Base-by-base conservation (phyloP, 2,329 filamentous ascomycete species). In the Ophiocordyceps robertsii region DNA sequence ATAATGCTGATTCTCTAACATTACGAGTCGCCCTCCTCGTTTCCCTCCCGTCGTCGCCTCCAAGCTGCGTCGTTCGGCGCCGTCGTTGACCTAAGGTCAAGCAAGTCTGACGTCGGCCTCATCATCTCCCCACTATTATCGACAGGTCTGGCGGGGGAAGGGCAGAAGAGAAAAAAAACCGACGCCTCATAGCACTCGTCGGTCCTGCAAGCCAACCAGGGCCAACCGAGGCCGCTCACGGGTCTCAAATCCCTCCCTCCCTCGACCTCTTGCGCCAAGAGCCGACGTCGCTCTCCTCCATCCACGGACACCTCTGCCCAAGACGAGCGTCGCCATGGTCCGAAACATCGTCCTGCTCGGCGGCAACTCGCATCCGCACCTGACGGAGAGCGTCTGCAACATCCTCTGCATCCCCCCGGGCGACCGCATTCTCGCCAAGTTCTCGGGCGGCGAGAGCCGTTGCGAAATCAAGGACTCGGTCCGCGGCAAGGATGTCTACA, bases 401-500 rank as follows among this genome's bases (percentile, higher is more conserved):
- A 82, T 87, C 52, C 81, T 98, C 46, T 86, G 89, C 53, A 80
- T 98, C 43, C 82, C 87, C n/a, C 72, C 78, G 17, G 86, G 87
- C 53, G 82, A 88, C 57, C 83, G 90, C 52, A 79, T 89, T 47
- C 78, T 96, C 40, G 77, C 73, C 58, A 95, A 95, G 67, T 98
- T 98, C 69, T 86, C 88, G 29, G 87, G 92, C 41, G 92, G 92
- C 52, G 92, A 96, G 69, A 94, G 85, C 52, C 80, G 90, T 43
- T 90, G 94, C 49, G 92, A 96, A 65, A 94, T 98, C 57, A 77
- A 89, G 61, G 90, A 96, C 69, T 93, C 85, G 49, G 90, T 96
- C 43, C 77, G 90, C 65, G 90, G 96, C 61, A 90, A 96, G 73
- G 90, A 96, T 77, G 88, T 95, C 58, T 95, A 95, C 69, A 94